A percentile compares a stretch with the other conserved stretches of the same genome.
Evolutionary conservation across 2,329 filamentous ascomycete species (phyloP).

Genomic region (Clonostachys rosea): DNA sequence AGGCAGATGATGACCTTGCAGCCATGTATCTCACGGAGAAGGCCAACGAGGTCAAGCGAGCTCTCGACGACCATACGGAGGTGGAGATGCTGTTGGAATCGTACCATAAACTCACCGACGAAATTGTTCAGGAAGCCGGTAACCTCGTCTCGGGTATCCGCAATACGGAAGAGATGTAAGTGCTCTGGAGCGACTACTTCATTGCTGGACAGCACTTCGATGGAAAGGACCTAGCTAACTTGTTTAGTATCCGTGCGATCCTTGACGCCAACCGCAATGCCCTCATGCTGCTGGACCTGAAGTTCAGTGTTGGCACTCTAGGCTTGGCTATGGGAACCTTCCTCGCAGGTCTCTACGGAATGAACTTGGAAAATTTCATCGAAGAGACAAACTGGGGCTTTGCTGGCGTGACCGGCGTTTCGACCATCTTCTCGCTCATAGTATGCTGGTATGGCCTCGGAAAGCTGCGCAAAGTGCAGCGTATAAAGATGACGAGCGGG

Average conservation of each 20-base stretch:
- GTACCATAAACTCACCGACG: conserved; percentile 96
- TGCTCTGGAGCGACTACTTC: conserved; percentile 3
- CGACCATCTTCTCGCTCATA: conserved; percentile 66
- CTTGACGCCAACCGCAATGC: conserved; percentile 97
- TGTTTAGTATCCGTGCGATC: conserved; percentile 80
- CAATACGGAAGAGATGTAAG: conserved; percentile 97
- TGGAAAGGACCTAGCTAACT: background rate
- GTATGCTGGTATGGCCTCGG: conserved; percentile 81
- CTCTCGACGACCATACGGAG: conserved; percentile 87
- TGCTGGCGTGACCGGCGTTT: conserved; percentile 65
- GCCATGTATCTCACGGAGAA: conserved; percentile 96
- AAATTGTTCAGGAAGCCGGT: conserved; percentile 92
- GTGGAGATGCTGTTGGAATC: conserved; percentile 96
- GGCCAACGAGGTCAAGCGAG: conserved; percentile 64
- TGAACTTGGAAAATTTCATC: conserved; percentile 98
- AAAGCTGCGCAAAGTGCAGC: conserved; percentile 80
- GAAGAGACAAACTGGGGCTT: conserved; percentile 92
- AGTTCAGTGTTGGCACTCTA: conserved; percentile 91
- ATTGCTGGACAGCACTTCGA: background rate
- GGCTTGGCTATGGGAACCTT: conserved; percentile 95
- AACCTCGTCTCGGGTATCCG: conserved; percentile 92
- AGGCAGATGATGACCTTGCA: conserved; percentile 92
- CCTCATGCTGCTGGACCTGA: conserved; percentile 94
- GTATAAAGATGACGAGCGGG: conserved; percentile 72
- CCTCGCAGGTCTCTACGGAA: conserved; percentile 96